Base-by-base conservation (phyloP, 1,284 basidiomycete genomes). In the Cryptococcus sp. region DNA sequence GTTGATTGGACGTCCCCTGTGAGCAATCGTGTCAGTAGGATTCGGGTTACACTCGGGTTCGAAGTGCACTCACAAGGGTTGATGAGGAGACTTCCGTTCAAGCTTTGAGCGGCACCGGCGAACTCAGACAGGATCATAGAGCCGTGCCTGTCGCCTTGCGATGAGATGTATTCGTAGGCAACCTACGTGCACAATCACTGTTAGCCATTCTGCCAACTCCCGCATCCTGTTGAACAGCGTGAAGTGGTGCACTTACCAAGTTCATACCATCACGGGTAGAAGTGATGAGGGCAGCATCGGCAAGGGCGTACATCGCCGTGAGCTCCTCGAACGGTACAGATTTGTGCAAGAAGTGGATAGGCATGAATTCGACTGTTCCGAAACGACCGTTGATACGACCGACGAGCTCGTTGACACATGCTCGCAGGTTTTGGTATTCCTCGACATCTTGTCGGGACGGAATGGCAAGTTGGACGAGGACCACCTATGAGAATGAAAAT, bases 211-310 rank as follows among this genome's bases (percentile, higher is more conserved):
- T 6, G 41, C 31, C 10, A 2, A 35, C 10, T 35, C 31, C 31
- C 31, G 13, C 8, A 35, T 35, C 8, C 31, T 13, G 31, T 13
- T 35, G 31, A 5, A 2, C 31, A 13, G 31, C 31, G 8, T 35
- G 7, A 8, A 35, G 5, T 23, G 41, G 50, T 42, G 1, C 19
- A 67, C 88, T 70, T 70, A 94, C 94, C 73, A 99, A 82, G 79
- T 99, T 99, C 96, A 99, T 99, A 47, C 95, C 95, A 73, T 99
- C 95, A 47, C 95, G 82, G 8, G 96, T 99, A 72, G 88, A 90
- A 16, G 92, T 93, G 56, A 99, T 92, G 47, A 99, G 82, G 75
- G 95, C 98, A 19, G 94, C 96, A 72, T 99, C 96, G 74, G 90
- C 92, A 72, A 97, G 85, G 5, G 95, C 93, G 73, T 99, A 99